Conservation (phyloP, 2,329 filamentous ascomycete species). For the Microascus cirrosus region DNA sequence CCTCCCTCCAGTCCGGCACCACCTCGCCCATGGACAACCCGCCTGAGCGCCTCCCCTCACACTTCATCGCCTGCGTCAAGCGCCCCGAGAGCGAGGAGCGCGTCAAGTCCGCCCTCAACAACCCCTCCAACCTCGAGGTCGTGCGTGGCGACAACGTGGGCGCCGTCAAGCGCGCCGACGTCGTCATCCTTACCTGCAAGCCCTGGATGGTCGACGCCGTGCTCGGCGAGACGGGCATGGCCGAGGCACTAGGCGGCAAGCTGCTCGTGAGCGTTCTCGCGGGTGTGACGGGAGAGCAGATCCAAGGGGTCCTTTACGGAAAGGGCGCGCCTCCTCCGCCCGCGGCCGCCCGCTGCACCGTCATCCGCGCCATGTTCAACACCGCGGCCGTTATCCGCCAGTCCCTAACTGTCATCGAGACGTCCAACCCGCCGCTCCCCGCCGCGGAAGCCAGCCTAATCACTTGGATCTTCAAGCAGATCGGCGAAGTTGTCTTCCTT, state of each 20-base stretch:
- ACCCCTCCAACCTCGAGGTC: slow-evolving; percentile 38
- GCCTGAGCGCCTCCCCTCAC: slow-evolving; percentile 49
- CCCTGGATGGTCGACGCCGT: slow-evolving; percentile 62
- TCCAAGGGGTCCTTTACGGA: slow-evolving; percentile 53
- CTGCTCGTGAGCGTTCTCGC: slow-evolving; percentile 73
- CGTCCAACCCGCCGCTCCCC: slow-evolving; percentile 45
- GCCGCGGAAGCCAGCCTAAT: slow-evolving; percentile 44
- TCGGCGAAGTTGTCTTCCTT: slow-evolving; percentile 60
- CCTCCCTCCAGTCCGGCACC: slow-evolving; percentile 39
- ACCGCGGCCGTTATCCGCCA: slow-evolving; percentile 69
- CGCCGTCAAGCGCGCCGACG: slow-evolving; percentile 56
- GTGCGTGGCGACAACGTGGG: slow-evolving; percentile 61
- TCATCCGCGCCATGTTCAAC: slow-evolving; percentile 78
- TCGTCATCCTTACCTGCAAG: slow-evolving; percentile 72
- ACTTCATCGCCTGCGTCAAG: slow-evolving; percentile 73
- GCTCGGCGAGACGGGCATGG: slow-evolving; percentile 56
- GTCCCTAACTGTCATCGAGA: slow-evolving; percentile 72
- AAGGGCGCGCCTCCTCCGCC: slow-evolving; percentile 15
- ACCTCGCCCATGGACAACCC: slow-evolving; percentile 27
- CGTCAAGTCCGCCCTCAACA: slow-evolving; percentile 49
- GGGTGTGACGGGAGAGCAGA: slow-evolving; percentile 59
- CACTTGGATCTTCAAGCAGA: slow-evolving; percentile 65
- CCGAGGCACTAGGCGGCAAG: slow-evolving; percentile 64
- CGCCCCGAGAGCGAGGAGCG: slow-evolving; percentile 57
- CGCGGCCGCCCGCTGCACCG: slow-evolving; percentile 36